Evolutionary conservation across 257 asterid genomes (phyloP), one percentile per base, ranked within the genome.

Genomic region (Paraleonurus japonicus): DNA sequence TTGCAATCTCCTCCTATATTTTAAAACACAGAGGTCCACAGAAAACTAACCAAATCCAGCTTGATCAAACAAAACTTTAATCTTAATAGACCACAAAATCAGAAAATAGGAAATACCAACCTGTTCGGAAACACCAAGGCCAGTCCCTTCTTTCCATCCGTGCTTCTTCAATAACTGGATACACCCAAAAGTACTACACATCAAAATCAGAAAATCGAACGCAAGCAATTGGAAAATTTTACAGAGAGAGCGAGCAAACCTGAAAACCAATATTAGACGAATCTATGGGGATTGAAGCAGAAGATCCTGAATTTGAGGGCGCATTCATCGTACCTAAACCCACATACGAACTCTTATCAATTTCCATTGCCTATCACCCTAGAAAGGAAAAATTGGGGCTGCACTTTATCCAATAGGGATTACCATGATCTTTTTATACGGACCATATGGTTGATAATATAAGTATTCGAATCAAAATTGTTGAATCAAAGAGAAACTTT

Each of bases 141-240:
- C 96, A 5, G 92, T 87, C 47, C 96, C 98, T 81, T 92, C 95
- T 79, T 82, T 89, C 98, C 98, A 92, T 6, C 97, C 97, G 47
- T 91, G 97, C 82, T 91, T 91, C 91, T 91, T 85, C 81, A 92
- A 78, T 69, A 92, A 69, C 98, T 92, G 90, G 55, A 74, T 26
- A 70, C 13, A 54, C 51, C 64, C 58, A 57, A 39, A 47, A 65
- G 4, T 3, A 10, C 2, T 8, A 64, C 23, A 51, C 9, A 43
- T 53, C 65, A 72, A 47, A 66, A 55, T 32, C 53, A 19, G 53
- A 71, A 16, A 63, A 26, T 2, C 20, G 20, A 15, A 12, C 39
- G 43, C 30, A 51, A 62, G 53, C 32, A 68, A 8, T 9, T 12
- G 30, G 45, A 50, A 35, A 13, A 26, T 33, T 50, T 9, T 35